Conservation (phyloP, 1,284 basidiomycete genomes). For the Ceratobasidium sp. region DNA sequence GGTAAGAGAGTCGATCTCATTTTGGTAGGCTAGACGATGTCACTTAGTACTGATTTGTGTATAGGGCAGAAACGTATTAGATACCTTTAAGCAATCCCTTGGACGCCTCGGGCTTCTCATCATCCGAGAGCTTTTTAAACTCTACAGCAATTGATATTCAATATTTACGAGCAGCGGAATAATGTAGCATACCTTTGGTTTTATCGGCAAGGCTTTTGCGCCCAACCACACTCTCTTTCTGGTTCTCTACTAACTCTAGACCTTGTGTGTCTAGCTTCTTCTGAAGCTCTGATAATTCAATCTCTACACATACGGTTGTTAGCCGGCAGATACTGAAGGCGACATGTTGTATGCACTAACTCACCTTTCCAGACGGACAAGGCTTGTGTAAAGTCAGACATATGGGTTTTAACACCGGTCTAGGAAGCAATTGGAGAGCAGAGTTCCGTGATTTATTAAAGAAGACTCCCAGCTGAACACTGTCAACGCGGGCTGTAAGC, state of each 20-base stretch:
- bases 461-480: neutral
- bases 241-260: slow-evolving; percentile 95
- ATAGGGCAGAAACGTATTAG: slow-evolving; percentile 47
- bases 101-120: slow-evolving; percentile 86
- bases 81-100: slow-evolving; percentile 88
- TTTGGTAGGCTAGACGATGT: slow-evolving; percentile 81
- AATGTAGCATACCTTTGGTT: slow-evolving; percentile 78
- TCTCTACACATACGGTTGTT: slow-evolving; percentile 66
- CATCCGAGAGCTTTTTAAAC: slow-evolving; percentile 91
- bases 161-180: neutral
- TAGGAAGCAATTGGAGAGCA: no score
- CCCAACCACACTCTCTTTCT: slow-evolving; percentile 95
- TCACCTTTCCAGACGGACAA: slow-evolving; percentile 41
- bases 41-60: slow-evolving; percentile 34
- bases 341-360: neutral
- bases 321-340: neutral
- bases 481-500: neutral
- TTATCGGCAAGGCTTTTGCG: slow-evolving; percentile 92
- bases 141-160: slow-evolving; percentile 65
- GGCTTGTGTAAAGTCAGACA: slow-evolving; percentile 43
- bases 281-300: slow-evolving; percentile 91
- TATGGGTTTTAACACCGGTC: no score
- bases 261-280: slow-evolving; percentile 91
- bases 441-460: neutral
- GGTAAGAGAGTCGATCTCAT: slow-evolving; percentile 95